These are phyloP conservation scores for Hura crepitans DNA, from an alignment of 441 rosid genomes.

Conservation along the genomic window DNA sequence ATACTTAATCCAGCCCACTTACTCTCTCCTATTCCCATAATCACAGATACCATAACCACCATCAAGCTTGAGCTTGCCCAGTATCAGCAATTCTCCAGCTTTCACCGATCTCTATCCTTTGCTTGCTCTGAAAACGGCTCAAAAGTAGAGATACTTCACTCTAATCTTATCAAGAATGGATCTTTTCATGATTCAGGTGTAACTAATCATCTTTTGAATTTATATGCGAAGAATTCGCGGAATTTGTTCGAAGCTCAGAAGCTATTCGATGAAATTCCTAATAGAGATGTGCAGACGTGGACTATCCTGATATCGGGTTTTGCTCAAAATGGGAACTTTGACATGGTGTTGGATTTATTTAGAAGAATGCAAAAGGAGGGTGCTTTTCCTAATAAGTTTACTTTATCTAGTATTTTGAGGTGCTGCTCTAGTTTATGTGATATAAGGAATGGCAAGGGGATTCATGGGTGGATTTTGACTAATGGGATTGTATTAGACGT, in stretches of 20 bases:
- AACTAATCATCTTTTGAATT: constrained; percentile 26
- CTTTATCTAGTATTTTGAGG: constrained; percentile 44
- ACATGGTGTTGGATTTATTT: constrained; percentile 28
- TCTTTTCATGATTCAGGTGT: constrained; percentile 22
- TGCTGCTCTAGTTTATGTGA: constrained; percentile 40
- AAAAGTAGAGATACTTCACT: constrained; percentile 27
- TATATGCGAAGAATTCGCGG: constrained; percentile 14
- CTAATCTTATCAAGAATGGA: constrained; percentile 34
- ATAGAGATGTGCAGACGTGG: constrained; percentile 42
- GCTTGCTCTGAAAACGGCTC: not conserved
- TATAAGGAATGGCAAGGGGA: constrained; percentile 35
- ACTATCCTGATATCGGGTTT: constrained; percentile 40
- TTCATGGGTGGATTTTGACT: constrained; percentile 52
- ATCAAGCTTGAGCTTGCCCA: constrained; percentile 5
- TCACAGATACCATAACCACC: not conserved
- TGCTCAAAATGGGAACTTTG: constrained; percentile 26
- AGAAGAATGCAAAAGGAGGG: constrained; percentile 35
- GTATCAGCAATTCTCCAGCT: constrained; percentile 1
- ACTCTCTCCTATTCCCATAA: not conserved
- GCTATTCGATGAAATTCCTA: constrained; percentile 40
- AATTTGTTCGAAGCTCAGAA: constrained; percentile 30
- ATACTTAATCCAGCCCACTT: not conserved
- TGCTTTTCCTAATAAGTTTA: constrained; percentile 44
- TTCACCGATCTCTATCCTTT: not conserved
- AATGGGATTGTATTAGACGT: constrained; percentile 35